Base-by-base conservation (phyloP, 768 basidiomycete species). In the Tremella mesenterica region DNA sequence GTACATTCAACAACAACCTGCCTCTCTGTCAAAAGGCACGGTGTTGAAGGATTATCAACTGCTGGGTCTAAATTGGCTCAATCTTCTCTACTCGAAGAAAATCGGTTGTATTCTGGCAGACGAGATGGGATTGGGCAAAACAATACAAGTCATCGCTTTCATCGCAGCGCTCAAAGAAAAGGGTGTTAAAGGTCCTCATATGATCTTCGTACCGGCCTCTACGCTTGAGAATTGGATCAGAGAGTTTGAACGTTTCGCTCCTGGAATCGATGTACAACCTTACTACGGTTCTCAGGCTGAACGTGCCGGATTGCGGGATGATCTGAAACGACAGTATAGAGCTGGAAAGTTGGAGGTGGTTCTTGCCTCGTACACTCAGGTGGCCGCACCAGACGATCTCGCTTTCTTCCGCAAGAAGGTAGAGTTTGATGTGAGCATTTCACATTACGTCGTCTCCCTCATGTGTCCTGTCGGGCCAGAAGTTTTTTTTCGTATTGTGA, bases 121-220 rank as follows among this genome's bases (percentile, higher is more conserved):
- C 73, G 95, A 99, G 74, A 99, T 99, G 95, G 93, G 93, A 88
- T 83, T 99, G 59, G 95, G 95, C 25, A 99, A 99, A 78, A 99
- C 95, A 1, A 86, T 93, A 33, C 95, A 99, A 75, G 95, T 99
- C 50, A 99, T 99, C 71, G 86, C 91, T 50, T 95, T 99, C 77
- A 81, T 97, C 57, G 87, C 92, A 3, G 80, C 86, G 63, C 78
- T 97, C 47, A 88, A 86, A 69, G 86, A 89, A 63, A 79, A 77
- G 45, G 86, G 85, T 16, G 79, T 78, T 49, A 79, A 77, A 50
- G 93, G 91, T 0, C 91, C 92, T 13, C 90, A 96, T 75, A 81
- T 97, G 26, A 79, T 99, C 47, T 83, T 97, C 61, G 95, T 99
- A 9, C 95, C 95, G 27, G 89, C 93, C 3, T 97, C 93, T 3